Conservation (phyloP, 495 filamentous ascomycete species). For the Tricharina praecox region DNA sequence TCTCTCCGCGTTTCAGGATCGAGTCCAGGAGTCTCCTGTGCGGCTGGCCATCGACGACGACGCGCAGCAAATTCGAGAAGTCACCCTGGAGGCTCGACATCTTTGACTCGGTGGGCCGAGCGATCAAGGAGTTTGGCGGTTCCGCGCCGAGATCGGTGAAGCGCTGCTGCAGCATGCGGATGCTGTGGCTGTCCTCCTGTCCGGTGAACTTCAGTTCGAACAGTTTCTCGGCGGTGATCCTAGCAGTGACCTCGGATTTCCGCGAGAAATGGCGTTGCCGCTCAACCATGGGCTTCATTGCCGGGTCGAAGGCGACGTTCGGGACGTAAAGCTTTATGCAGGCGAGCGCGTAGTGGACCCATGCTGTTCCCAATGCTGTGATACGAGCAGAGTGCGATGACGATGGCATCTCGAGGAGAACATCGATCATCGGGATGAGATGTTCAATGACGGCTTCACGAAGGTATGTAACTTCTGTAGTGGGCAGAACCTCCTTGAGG, state of each 20-base stretch:
- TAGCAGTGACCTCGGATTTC: conserved; percentile 35
- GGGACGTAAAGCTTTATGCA: conserved; percentile 69
- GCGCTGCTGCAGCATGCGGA: conserved; percentile 41
- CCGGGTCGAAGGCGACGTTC: conserved; percentile 71
- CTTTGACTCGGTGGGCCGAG: conserved; percentile 49
- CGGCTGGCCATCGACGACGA: conserved; percentile 41
- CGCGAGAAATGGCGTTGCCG: conserved; percentile 45
- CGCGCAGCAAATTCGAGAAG: conserved; percentile 56
- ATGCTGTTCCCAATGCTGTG: conserved; percentile 30
- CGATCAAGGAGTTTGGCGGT: conserved; percentile 39
- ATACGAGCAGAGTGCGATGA: not conserved
- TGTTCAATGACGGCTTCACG: conserved; percentile 23
- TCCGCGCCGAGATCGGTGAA: conserved; percentile 45
- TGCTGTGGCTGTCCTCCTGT: conserved; percentile 44
- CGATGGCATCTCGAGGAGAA: conserved; percentile 1
- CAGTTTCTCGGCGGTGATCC: conserved; percentile 41
- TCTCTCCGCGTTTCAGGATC: conserved; percentile 11
- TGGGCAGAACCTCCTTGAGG: not conserved
- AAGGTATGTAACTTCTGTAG: not conserved
- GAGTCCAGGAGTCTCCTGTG: conserved; percentile 23
- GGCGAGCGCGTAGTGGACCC: conserved; percentile 47
- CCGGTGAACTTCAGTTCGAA: conserved; percentile 57
- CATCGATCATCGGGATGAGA: conserved; percentile 29
- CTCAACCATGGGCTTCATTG: conserved; percentile 56
- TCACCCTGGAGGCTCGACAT: conserved; percentile 62